These are phyloP conservation scores for Irpex sp. DNA, from an alignment of 1,284 basidiomycete species.

Conservation along the genomic window DNA sequence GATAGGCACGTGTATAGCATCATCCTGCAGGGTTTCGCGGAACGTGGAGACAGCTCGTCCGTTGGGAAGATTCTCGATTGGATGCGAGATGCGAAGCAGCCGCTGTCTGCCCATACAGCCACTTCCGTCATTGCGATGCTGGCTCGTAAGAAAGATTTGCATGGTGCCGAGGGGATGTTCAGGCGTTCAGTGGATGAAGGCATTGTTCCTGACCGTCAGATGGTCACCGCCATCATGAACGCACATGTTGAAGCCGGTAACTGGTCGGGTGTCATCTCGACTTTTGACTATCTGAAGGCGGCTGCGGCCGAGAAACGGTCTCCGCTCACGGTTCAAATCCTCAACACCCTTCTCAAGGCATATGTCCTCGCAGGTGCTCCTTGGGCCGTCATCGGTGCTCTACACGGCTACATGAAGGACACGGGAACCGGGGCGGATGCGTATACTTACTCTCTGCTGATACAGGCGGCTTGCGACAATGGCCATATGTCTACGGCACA, in stretches of 20 bases:
- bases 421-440: conserved; percentile 53
- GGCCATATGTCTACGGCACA: conserved; percentile 65
- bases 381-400: conserved; percentile 57
- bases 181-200: conserved; percentile 59
- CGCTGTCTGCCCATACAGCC: conserved; percentile 57
- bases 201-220: conserved; percentile 57
- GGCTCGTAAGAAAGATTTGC: conserved; percentile 61
- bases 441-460: conserved; percentile 73
- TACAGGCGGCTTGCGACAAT: conserved; percentile 83
- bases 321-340: conserved; percentile 52
- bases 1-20: conserved; percentile 57
- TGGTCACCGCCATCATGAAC: conserved; percentile 77
- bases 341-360: conserved; percentile 84
- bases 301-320: conserved; percentile 31
- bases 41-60: conserved; percentile 51
- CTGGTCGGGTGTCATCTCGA: conserved; percentile 72
- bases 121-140: conserved; percentile 72
- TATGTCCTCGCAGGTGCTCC: conserved; percentile 82
- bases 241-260: conserved; percentile 81
- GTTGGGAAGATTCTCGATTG: conserved; percentile 59
- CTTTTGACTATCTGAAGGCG: conserved; percentile 66
- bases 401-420: conserved; percentile 61
- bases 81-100: conserved; percentile 51
- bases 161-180: conserved; percentile 68
- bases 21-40: conserved; percentile 60